Percentiles rank a stretch among this genome's conserved stretches.
phyloP scores from a whole-genome alignment of 1,284 basidiomycete genomes.

The Apiotrichum brassicae region DNA sequence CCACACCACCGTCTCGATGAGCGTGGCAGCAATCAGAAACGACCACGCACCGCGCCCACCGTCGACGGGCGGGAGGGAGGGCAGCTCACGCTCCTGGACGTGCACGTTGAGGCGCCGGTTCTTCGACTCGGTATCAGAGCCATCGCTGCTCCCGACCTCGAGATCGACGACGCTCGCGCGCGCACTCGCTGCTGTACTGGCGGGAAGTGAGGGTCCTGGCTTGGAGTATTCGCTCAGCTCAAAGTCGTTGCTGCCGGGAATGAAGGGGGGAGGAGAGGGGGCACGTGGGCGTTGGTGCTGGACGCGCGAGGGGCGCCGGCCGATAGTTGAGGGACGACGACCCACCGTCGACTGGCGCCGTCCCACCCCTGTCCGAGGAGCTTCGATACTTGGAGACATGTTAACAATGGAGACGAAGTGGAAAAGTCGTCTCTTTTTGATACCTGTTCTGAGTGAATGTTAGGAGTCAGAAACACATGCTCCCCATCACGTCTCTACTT shows the following conservation, averaged over 20 bases:
- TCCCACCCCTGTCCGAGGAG: neutral
- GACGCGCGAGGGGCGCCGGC: neutral
- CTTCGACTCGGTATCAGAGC: neutral
- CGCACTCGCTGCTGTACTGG: neutral
- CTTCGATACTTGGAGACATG: neutral
- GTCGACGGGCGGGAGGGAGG: slow-evolving; percentile 39
- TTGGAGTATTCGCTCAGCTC: neutral
- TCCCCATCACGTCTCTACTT: too few species aligned
- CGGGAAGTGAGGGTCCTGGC: neutral
- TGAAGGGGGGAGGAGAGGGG: neutral
- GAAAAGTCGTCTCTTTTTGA: too few species aligned
- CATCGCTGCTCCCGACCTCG: neutral
- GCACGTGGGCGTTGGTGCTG: neutral
- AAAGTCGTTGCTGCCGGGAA: neutral
- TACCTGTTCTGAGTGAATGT: too few species aligned
- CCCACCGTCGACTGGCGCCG: neutral
- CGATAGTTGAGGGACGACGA: too few species aligned
- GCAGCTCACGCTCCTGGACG: slow-evolving; percentile 3
- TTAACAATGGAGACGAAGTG: too few species aligned
- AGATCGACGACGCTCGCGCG: slow-evolving; percentile 1
- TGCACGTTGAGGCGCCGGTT: neutral
- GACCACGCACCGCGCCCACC: slow-evolving; percentile 38
- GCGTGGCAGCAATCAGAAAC: slow-evolving; percentile 36
- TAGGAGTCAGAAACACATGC: too few species aligned
- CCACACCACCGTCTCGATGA: slow-evolving; percentile 25